Base-by-base conservation (phyloP, 1,284 basidiomycete genomes). In the Erythrobasidium hasegawianum region DNA sequence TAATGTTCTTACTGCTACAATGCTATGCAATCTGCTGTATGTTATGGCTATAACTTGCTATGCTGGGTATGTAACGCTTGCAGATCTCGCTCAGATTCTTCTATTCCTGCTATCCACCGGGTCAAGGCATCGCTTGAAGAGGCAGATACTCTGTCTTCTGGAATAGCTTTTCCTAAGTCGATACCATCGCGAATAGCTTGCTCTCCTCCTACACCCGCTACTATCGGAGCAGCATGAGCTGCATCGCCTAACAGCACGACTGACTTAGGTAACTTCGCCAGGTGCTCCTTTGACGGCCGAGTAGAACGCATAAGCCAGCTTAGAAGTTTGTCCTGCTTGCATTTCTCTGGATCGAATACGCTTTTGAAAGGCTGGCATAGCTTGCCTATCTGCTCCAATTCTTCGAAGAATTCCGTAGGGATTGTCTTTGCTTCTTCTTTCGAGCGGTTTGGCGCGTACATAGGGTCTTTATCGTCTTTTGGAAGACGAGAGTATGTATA, bases 401-500 rank as follows among this genome's bases (percentile, higher is more conserved):
- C 58, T 5, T 56, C 45, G 38, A 27, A 62, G 45, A 68, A 57
- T 29, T 59, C 66, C 13, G 26, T 24, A n/a, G 66, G 66, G 13
- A 68, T 62, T 22, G 27, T 39, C 16, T 29, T 55, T 5, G 66
- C 66, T n/a, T 57, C 54, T 18, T 24, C 29, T 1, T 64, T 68
- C 5, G 66, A 57, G 9, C 66, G 50, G 52, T 60, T 54, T 10
- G 66, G 66, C 54, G 52, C 61, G 43, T 43, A 68, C 26, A 68
- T 59, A 14, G 58, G 33, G 55, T 68, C 66, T 16, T 18, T 18
- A 4, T 10, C 27, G 16, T 45, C 20, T 47, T 20, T 33, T 10
- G 59, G 38, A 11, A 50, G 49, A 27, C 66, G 59, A 8, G 66
- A 68, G 33, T 68, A 68, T 16, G 55, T 68, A 20, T 45, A 68